A percentile compares a stretch with the other conserved stretches of the same genome.
Conservation (phyloP, 2,329 filamentous ascomycete species). For the Paramyrothecium roridum region DNA sequence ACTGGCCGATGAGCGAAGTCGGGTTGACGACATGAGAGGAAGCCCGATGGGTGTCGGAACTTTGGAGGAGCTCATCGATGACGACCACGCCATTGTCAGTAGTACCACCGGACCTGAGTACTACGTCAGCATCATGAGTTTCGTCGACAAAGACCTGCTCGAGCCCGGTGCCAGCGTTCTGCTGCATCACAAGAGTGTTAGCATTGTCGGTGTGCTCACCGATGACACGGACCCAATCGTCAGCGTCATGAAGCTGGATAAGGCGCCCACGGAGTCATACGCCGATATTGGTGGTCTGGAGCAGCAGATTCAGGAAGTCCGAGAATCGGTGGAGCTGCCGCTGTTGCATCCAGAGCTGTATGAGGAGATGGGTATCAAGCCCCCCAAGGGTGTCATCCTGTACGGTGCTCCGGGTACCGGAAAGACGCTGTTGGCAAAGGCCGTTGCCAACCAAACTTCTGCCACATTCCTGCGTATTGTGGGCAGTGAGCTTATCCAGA, state of each 20-base stretch:
- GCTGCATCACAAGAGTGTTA: constrained; percentile 95
- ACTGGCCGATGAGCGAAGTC: constrained; percentile 89
- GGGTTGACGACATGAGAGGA: constrained; percentile 97
- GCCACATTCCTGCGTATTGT: constrained; percentile 97
- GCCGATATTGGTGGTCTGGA: constrained; percentile 97
- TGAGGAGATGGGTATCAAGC: constrained; percentile 99
- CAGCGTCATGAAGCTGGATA: constrained; percentile 98
- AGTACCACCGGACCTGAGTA: constrained; percentile 97
- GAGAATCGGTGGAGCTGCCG: constrained; percentile 94
- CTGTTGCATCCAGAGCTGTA: constrained; percentile 95
- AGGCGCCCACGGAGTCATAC: constrained; percentile 96
- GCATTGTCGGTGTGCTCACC: constrained; percentile 93
- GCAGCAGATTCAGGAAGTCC: constrained; percentile 92
- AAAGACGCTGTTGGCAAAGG: constrained; percentile 94
- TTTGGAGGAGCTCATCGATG: constrained; percentile 97
- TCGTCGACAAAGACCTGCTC: constrained; percentile 96
- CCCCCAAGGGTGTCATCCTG: constrained; percentile 97
- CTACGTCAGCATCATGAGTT: constrained; percentile 99
- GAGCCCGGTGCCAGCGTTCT: constrained; percentile 95
- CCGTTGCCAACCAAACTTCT: constrained; percentile 97
- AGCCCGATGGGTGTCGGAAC: constrained; percentile 98
- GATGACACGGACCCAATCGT: constrained; percentile 95
- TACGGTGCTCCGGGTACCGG: constrained; percentile 97
- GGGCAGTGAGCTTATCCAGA: constrained; percentile 95
- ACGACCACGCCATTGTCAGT: constrained; percentile 97